Evolutionary conservation across 2,329 filamentous ascomycete species (phyloP), one percentile per base, ranked within the genome.

Genomic region (Aspergillus sergii): DNA sequence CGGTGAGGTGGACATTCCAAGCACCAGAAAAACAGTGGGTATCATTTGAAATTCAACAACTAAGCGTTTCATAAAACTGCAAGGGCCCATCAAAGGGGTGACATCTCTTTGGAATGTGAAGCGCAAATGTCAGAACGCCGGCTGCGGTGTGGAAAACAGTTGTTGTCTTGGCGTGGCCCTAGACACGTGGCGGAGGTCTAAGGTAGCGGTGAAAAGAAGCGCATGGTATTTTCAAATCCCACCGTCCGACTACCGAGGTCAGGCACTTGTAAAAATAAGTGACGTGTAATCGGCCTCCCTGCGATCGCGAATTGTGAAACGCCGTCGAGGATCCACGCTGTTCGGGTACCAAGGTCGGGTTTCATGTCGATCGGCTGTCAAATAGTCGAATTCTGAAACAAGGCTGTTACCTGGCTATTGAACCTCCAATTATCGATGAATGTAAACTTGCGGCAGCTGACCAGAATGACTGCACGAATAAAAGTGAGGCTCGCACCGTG

Each of bases 121-220:
- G 57, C 28, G 45, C 16, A 23, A 48, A 34, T 32, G 23, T 34
- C 28, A 51, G 48, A 51, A 51, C 28, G 48, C 28, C 23, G 41
- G 57, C 63, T 57, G 58, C 43, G 48, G 62, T 65, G 63, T 51
- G 48, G 48, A 51, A n/a, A 32, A 32, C 28, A 51, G 48, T 63
- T 63, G 61, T 59, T 61, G 48, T 58, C 58, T 61, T 57, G 64
- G 64, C 61, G 58, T 32, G 34, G 61, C 53, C 64, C 51, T 48
- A 63, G 64, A 61, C 61, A 65, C 64, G 64, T 63, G 64, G 64
- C 61, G 60, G 26, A 58, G 58, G 41, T 50, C 55, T 58, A 61
- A 61, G 51, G 51, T 32, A 62, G 61, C 64, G 64, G 58, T 60
- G 64, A 62, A 63, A 65, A 28, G 30, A 39, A 36, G n/a, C 30